Conservation (phyloP, 805 yeast genomes). For the Lachancea sp. region DNA sequence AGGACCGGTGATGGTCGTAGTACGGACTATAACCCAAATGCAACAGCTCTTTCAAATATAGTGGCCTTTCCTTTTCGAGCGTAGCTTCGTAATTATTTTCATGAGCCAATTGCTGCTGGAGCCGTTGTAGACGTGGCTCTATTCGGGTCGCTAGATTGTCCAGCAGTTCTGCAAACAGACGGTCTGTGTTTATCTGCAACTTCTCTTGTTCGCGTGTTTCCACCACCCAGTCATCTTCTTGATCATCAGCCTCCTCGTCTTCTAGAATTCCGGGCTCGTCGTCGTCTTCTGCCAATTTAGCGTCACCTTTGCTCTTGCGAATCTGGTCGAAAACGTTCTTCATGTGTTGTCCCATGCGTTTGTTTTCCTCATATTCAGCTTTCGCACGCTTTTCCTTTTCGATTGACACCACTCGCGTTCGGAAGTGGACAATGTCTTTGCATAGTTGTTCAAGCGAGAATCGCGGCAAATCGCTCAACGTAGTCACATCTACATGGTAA, state of each 20-base stretch:
- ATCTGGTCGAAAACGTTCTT: constrained; percentile 25
- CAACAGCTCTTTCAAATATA: constrained; percentile 21
- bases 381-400: constrained; percentile 46
- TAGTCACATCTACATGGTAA: constrained; percentile 25
- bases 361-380: constrained; percentile 31
- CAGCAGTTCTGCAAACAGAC: constrained; percentile 12
- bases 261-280: constrained; percentile 11
- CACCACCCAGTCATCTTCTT: constrained; percentile 10
- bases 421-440: constrained; percentile 47
- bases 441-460: constrained; percentile 26
- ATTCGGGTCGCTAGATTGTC: constrained; percentile 11
- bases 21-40: constrained; percentile 20
- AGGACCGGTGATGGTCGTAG: constrained; percentile 25
- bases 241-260: constrained; percentile 15
- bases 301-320: constrained; percentile 14
- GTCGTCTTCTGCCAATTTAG: constrained; percentile 6
- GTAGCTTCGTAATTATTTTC: constrained; percentile 16
- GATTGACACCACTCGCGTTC: constrained; percentile 47
- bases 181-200: constrained; percentile 13
- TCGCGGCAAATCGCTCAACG: constrained; percentile 28
- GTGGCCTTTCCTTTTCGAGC: constrained; percentile 13
- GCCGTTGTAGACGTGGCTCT: constrained; percentile 17
- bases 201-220: constrained; percentile 15
- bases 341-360: constrained; percentile 22
- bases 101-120: constrained; percentile 12